Evolutionary conservation across 768 basidiomycete species (phyloP), one percentile per base, ranked within the genome.

Genomic region (Fomitopsis serialis): DNA sequence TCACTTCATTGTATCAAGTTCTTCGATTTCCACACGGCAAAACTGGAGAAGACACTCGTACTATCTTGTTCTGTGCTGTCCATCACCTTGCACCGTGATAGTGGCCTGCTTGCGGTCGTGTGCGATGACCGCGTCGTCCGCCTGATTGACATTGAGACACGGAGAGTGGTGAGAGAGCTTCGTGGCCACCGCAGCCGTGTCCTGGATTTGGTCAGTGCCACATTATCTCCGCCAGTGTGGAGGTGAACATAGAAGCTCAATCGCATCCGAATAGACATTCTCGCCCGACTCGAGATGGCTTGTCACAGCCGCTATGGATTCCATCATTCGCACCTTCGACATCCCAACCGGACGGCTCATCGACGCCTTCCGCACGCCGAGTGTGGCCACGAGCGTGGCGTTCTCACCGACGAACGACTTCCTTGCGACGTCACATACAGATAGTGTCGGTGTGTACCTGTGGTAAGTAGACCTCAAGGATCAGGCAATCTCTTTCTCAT

Each of bases 401-500:
- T 96, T 99, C 68, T 98, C 95, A 2, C 97, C 97, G 0, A 87
- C 92, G 0, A 89, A 89, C 52, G 97, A 98, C 68, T 98, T 99
- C 73, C 71, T 99, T 57, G 97, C 97, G 1, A 95, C 95, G 10
- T 78, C 92, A 0, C 97, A 99, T 66, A 84, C 97, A 6, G 95
- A 97, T 60, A 93, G 86, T 54, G 87, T 98, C 50, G 97, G 95
- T 11, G 79, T 99, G 2, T 95, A 88, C 68, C 79, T 99, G n/a
- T 99, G 97, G 93, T 88, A 54, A 52, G 78, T 27, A 29, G 9
- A 23, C 24, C 32, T 4, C 32, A 8, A 29, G 29, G 6, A 5
- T 42, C 42, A 6, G 37, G 21, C 43, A 25, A 19, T 21, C 32
- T 43, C 8, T 42, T 19, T 23, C 36, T 55, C 57, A 50, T 17